Conservation (phyloP, 129 eudicot species). For the Glebionis coronaria region DNA sequence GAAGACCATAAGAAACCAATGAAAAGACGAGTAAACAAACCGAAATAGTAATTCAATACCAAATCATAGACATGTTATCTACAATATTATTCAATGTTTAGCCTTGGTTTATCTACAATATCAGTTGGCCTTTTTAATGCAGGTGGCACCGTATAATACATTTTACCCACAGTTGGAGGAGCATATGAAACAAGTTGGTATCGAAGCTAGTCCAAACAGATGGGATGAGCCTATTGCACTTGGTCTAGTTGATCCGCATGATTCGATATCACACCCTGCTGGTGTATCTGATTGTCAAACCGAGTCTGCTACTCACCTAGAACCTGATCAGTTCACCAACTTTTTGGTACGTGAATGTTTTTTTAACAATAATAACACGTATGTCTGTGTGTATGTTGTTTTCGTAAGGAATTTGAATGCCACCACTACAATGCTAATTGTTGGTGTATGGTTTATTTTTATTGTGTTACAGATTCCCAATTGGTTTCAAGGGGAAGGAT, state of each 20-base stretch:
- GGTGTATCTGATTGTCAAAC: constrained; percentile 43
- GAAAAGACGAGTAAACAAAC: no score
- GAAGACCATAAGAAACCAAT: no score
- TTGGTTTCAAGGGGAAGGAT: constrained; percentile 70
- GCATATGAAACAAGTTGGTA: constrained; percentile 85
- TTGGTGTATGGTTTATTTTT: neutral
- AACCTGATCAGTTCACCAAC: constrained; percentile 83
- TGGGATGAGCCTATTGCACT: constrained; percentile 59
- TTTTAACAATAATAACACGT: neutral
- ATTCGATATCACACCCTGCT: constrained; percentile 39
- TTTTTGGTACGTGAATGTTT: constrained; percentile 55
- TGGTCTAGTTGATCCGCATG: constrained; percentile 40
- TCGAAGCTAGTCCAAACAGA: constrained; percentile 61
- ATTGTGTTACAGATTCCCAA: constrained; percentile 65
- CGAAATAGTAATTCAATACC: no score
- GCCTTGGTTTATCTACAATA: no score
- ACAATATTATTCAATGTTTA: no score
- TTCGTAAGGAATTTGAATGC: no score
- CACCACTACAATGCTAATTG: neutral
- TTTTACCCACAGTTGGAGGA: constrained; percentile 77
- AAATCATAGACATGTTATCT: no score
- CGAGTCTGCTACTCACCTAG: constrained; percentile 61
- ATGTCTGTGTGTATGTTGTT: neutral
- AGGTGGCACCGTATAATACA: constrained; percentile 99
- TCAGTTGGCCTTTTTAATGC: neutral